phyloP scores from a whole-genome alignment of 306 rosid genomes.

The Rubus parviflorus region DNA sequence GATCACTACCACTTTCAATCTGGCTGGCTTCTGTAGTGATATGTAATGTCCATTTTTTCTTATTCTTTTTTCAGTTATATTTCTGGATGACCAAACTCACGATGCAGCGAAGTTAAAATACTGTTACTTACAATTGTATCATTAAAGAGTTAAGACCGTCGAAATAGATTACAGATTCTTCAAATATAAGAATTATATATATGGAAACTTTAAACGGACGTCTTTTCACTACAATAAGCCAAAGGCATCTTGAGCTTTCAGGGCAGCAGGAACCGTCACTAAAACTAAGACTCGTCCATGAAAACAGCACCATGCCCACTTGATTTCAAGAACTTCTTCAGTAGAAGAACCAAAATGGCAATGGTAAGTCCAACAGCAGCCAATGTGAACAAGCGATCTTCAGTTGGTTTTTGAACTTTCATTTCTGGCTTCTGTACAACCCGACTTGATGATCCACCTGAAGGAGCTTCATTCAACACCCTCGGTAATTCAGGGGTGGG shows the following conservation, averaged over 20 bases:
- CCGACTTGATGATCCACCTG: conserved; percentile 45
- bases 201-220: background rate
- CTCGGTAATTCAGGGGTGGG: conserved; percentile 32
- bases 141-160: background rate
- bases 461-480: conserved; percentile 40
- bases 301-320: conserved; percentile 69
- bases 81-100: background rate
- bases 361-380: conserved; percentile 92
- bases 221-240: background rate
- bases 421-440: conserved; percentile 42
- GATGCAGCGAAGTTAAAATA: background rate
- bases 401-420: conserved; percentile 52
- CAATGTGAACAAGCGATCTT: conserved; percentile 80
- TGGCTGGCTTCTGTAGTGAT: background rate
- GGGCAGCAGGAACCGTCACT: conserved; percentile 14
- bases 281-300: conserved; percentile 72
- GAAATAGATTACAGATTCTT: conserved; percentile 11
- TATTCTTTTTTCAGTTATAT: background rate
- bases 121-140: conserved; percentile 14
- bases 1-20: background rate
- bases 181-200: background rate
- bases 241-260: conserved; percentile 12
- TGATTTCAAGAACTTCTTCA: conserved; percentile 82
- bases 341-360: conserved; percentile 76
- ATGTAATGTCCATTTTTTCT: background rate